Base-by-base conservation (phyloP, 2,329 filamentous ascomycete species). In the Aspergillus pseudonomiae region DNA sequence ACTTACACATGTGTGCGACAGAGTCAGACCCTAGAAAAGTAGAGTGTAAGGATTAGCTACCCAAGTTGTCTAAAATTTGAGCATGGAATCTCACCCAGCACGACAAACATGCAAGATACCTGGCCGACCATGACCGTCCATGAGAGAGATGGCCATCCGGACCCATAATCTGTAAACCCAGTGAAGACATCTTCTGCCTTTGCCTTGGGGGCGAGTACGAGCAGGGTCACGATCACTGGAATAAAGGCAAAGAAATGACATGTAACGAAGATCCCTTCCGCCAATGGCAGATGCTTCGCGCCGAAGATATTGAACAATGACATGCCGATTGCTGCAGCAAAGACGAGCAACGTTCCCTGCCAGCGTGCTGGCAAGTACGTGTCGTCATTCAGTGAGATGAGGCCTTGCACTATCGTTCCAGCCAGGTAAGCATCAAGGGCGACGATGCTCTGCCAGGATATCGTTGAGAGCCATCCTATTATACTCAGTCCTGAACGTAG, bases 1-100 rank as follows among this genome's bases (percentile, higher is more conserved):
- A 43, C 55, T 19, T 57, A 57, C 55, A 59, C 57, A 59, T 59
- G 30, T 59, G 57, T n/a, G 57, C 57, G 5, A 48, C 41, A 14
- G 57, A 48, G 41, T 59, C 57, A 10, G 57, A 59, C 6, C 57
- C 57, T 59, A 26, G 19, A 21, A 19, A 46, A n/a, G n/a, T 6
- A 46, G 6, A 45, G 3, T 5, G 19, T 57, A 6, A 34, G 55
- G 6, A 12, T 46, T 16, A 14, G 30, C 7, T 39, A 16, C 19
- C 9, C 55, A 45, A n/a, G 14, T 19, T 3, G 16, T 4, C 6
- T 19, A 4, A 41, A 19, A 4, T 16, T 19, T 14, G 6, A 41
- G 19, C 12, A n/a, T 4, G 39, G 24, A 14, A 0, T 24, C 55
- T 46, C 19, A 57, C 55, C 55, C n/a, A 57, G 5, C 16, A 57